Percentiles rank a stretch among this genome's conserved stretches.
phyloP scores from a whole-genome alignment of 331 rosid species.

The Rhamnella rubrinervis region DNA sequence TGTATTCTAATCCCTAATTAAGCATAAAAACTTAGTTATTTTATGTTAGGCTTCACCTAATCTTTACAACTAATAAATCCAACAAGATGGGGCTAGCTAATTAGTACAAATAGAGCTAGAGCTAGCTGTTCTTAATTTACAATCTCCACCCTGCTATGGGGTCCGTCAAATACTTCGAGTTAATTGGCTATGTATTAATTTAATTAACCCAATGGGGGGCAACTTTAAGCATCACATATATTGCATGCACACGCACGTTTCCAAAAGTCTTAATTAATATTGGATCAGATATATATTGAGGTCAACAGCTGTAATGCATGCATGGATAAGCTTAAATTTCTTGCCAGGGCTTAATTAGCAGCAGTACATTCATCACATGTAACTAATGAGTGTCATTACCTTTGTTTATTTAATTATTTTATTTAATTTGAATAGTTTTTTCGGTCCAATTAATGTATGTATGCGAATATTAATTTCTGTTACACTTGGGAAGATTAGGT shows the following conservation, averaged over 20 bases:
- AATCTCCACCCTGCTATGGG: no score
- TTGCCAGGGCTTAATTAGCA: no score
- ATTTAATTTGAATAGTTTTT: no score
- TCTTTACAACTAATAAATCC: slow-evolving; percentile 24
- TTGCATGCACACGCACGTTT: slow-evolving; percentile 19
- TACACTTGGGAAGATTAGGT: no score
- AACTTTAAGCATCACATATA: background rate
- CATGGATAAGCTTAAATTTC: slow-evolving; percentile 29
- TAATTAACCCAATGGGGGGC: background rate
- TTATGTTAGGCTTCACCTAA: slow-evolving; percentile 7
- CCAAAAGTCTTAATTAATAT: background rate
- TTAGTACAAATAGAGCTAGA: background rate
- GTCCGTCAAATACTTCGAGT: no score
- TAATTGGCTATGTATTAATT: background rate
- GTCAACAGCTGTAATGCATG: slow-evolving; percentile 47
- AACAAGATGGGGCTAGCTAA: slow-evolving; percentile 17
- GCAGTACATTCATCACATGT: no score
- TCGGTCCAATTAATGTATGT: no score
- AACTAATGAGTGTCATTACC: no score
- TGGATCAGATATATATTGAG: slow-evolving; percentile 18
- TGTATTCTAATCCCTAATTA: background rate
- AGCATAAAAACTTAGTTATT: background rate
- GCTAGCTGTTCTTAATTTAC: no score
- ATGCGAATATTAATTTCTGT: no score
- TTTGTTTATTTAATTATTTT: no score